Conservation (phyloP, 345 rosid species). For the Hibiscus syriacus region DNA sequence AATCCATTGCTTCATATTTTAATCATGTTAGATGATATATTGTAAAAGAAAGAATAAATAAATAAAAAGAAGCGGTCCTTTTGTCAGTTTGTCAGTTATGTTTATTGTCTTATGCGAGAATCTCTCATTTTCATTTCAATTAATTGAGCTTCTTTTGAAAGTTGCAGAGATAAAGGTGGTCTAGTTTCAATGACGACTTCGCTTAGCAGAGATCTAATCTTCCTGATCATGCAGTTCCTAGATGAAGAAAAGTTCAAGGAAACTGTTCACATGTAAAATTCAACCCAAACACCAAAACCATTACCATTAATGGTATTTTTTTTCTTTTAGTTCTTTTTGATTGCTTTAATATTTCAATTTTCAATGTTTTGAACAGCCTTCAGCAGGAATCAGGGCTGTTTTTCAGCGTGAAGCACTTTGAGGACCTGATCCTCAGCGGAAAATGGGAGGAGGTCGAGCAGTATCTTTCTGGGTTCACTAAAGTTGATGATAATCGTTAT, state of each 20-base stretch:
- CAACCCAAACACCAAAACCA: too few relatives aligned
- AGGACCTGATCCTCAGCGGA: slow-evolving; percentile 29
- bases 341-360: background rate
- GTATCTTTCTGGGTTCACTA: slow-evolving; percentile 34
- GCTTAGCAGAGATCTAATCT: slow-evolving; percentile 33
- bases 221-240: slow-evolving; percentile 36
- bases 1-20: background rate
- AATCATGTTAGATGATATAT: background rate
- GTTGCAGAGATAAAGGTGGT: slow-evolving; percentile 6
- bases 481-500: slow-evolving; percentile 26
- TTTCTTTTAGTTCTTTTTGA: background rate
- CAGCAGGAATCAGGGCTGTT: slow-evolving; percentile 35
- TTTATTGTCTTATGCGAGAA: background rate
- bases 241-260: slow-evolving; percentile 36
- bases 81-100: background rate
- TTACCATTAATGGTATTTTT: background rate
- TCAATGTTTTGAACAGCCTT: slow-evolving; percentile 22
- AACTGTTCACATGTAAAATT: slow-evolving; percentile 27
- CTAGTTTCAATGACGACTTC: slow-evolving; percentile 21
- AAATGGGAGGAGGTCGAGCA: slow-evolving; percentile 37
- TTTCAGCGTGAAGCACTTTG: slow-evolving; percentile 30
- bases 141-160: slow-evolving; percentile 6
- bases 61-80: background rate
- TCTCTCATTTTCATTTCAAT: background rate
- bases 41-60: background rate